These are phyloP conservation scores for Arachnomyces sp. DNA, from an alignment of 2,329 filamentous ascomycete species.

Conservation along the genomic window DNA sequence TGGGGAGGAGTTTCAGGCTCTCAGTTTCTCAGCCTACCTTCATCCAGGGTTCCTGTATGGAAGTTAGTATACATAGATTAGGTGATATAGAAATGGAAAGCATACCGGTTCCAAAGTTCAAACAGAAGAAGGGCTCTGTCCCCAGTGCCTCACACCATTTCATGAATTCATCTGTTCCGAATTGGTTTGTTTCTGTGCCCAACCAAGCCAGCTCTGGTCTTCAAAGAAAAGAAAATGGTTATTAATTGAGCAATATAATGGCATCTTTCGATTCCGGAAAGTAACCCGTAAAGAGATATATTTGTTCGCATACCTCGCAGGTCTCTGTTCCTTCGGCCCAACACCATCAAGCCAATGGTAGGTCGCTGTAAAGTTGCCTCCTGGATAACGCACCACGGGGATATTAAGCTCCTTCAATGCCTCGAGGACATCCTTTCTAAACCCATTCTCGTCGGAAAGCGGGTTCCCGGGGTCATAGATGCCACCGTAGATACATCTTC, in stretches of 20 bases:
- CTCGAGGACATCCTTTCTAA: constrained; percentile 69
- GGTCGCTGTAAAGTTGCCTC: constrained; percentile 76
- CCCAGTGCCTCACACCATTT: constrained; percentile 66
- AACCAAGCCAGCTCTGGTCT: constrained; percentile 74
- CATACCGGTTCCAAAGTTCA: constrained; percentile 74
- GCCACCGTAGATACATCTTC: constrained; percentile 78
- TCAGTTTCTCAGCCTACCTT: constrained; percentile 34
- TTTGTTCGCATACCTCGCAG: constrained; percentile 37
- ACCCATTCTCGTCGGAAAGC: constrained; percentile 66
- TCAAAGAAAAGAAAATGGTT: neutral
- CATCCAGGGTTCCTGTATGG: constrained; percentile 37
- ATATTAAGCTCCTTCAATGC: constrained; percentile 66
- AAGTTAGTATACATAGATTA: neutral
- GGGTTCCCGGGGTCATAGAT: constrained; percentile 71
- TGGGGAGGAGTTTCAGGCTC: neutral
- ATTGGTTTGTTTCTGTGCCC: constrained; percentile 67
- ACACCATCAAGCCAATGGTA: constrained; percentile 82
- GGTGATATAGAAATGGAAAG: constrained; percentile 16
- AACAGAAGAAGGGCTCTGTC: constrained; percentile 69
- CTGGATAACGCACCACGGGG: constrained; percentile 72
- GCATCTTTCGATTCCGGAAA: too few relatives aligned
- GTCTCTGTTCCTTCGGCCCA: constrained; percentile 63
- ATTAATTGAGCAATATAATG: neutral
- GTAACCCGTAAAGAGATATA: neutral
- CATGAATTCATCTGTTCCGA: constrained; percentile 83